Base-by-base conservation (phyloP, 176 grass and related monocot genomes). In the Lolium multiflorum region DNA sequence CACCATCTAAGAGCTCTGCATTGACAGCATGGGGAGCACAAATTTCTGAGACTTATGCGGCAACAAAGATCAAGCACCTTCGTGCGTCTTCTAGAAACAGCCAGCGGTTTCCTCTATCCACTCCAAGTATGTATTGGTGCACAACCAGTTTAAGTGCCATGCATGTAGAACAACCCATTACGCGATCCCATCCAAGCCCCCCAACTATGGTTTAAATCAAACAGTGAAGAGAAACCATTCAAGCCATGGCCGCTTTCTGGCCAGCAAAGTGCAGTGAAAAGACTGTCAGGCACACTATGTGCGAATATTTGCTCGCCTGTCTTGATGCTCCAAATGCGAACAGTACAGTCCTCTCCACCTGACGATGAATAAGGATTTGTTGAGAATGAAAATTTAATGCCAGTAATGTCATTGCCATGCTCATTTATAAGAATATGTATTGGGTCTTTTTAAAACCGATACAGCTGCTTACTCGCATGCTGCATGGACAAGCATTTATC, bases 251-350 rank as follows among this genome's bases (percentile, higher is more conserved):
- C 65, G 61, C 77, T 89, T 82, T 84, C 66, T 22, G 88, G 90
- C 96, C 96, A 98, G 60, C 90, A 98, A 61, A 90, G 49, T 70
- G 90, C 63, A 14, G 93, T 88, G 48, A 95, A 86, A 54, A 35
- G 58, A 0, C 70, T 64, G 49, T 89, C 69, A 13, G 84, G 70
- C 22, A 96, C 62, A 0, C 24, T 92, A 50, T 90, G 71, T 51
- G 86, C 87, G 72, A 96, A 98, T 80, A 98, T 62, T 83, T 91
- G 88, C 67, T 98, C 93, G n/a, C 93, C 85, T 9, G 76, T 91
- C 79, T 92, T 98, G 86, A 95, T 92, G 75, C 92, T 94, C 96
- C 96, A 96, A 67, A 89, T 94, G 22, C 92, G 96, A 78, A 92
- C 60, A 51, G 74, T 84, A 60, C 76, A 73, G 81, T 98, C 93